Conservation (phyloP, 2,329 filamentous ascomycete genomes). For the Karstenula rhodostoma region DNA sequence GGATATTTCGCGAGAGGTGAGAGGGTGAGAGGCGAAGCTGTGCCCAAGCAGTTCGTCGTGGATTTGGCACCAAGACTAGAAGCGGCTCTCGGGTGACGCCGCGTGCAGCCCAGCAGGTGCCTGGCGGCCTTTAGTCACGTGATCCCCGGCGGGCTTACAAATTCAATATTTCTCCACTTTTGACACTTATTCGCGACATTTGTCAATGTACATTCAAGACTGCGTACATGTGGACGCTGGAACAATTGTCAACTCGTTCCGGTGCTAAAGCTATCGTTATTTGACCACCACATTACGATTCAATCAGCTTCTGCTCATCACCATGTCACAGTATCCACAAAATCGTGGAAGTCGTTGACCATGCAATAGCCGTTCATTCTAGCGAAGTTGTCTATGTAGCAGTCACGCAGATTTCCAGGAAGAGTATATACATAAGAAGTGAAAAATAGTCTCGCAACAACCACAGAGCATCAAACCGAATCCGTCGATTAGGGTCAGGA, state of each 20-base stretch:
- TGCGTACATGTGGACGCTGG: too few relatives aligned
- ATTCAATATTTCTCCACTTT: neutral
- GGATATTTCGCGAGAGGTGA: neutral
- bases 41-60: constrained; percentile 6
- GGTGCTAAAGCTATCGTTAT: too few relatives aligned
- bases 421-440: neutral
- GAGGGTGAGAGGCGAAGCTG: constrained; percentile 4
- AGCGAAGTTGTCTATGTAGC: neutral
- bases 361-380: neutral
- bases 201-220: too few relatives aligned
- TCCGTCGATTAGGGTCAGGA: neutral
- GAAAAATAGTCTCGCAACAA: neutral
- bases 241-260: too few relatives aligned
- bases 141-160: constrained; percentile 3
- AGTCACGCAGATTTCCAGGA: neutral
- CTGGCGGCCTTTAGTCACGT: neutral
- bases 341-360: neutral
- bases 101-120: neutral
- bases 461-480: neutral
- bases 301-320: neutral
- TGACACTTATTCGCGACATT: too few relatives aligned
- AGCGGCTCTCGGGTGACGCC: constrained; percentile 7
- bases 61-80: neutral
- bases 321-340: neutral
- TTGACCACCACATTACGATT: too few relatives aligned